Evolutionary conservation across 2,329 filamentous ascomycete genomes (phyloP).

Genomic region (Penicillium griseofulvum): DNA sequence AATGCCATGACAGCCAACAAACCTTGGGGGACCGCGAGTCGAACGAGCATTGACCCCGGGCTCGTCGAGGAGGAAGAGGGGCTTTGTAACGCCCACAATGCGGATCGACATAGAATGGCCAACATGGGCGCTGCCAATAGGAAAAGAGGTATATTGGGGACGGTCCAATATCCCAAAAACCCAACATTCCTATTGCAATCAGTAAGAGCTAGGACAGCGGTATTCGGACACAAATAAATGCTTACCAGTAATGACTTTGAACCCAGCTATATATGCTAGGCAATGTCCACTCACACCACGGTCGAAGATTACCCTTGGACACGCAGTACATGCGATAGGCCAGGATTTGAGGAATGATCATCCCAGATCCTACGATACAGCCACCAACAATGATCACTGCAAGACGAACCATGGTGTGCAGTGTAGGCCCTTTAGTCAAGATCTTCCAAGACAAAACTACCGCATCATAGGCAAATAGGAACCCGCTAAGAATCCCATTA

Average conservation of each 20-base stretch:
- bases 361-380: conserved; percentile 63
- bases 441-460: conserved; percentile 45
- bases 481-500: conserved; percentile 81
- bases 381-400: conserved; percentile 65
- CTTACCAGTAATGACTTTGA: conserved; percentile 85
- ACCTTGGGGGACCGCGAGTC: conserved; percentile 70
- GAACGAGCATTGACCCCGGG: conserved; percentile 39
- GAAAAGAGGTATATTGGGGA: conserved; percentile 84
- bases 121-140: conserved; percentile 77
- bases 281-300: conserved; percentile 71
- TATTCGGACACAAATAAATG: conserved; percentile 4
- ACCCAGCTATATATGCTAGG: conserved; percentile 93
- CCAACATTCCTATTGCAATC: conserved; percentile 69
- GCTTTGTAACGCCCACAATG: conserved; percentile 44
- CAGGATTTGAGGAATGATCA: conserved; percentile 67
- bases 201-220: neutral
- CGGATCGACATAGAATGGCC: conserved; percentile 63
- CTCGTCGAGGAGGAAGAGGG: conserved; percentile 27
- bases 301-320: conserved; percentile 44
- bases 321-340: conserved; percentile 73
- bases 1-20: conserved; percentile 69
- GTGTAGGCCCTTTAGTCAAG: conserved; percentile 34
- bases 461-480: conserved; percentile 68
- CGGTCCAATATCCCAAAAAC: conserved; percentile 85
- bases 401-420: conserved; percentile 53